These are phyloP conservation scores for Calonectria hongkongensis DNA, from an alignment of 2,329 filamentous ascomycete genomes.

Conservation along the genomic window DNA sequence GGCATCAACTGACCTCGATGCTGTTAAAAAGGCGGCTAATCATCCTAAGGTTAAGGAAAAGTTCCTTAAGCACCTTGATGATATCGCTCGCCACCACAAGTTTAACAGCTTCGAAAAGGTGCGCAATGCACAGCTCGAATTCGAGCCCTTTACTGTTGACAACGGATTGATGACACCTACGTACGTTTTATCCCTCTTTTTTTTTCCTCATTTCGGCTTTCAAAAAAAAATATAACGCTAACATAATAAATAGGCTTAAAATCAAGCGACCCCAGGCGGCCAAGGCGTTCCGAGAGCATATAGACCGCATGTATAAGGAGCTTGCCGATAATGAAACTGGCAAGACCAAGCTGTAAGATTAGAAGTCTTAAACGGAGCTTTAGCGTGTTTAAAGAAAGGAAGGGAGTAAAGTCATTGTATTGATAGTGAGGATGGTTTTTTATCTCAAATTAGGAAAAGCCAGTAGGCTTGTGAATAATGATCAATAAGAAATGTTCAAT, in stretches of 20 bases:
- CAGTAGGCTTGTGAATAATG: constrained; percentile 4
- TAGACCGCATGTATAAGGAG: constrained; percentile 75
- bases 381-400: constrained; percentile 16
- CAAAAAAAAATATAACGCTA: constrained; percentile 21
- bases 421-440: not conserved
- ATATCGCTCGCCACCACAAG: constrained; percentile 86
- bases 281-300: constrained; percentile 71
- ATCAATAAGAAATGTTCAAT: constrained; percentile 3
- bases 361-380: constrained; percentile 13
- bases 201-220: not conserved
- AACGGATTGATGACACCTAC: constrained; percentile 93
- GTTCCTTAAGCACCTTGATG: constrained; percentile 86
- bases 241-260: constrained; percentile 69
- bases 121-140: constrained; percentile 80
- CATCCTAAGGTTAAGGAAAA: constrained; percentile 84
- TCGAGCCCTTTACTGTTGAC: constrained; percentile 95
- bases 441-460: not conserved
- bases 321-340: constrained; percentile 55
- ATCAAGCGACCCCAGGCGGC: constrained; percentile 75
- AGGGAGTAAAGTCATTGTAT: constrained; percentile 12
- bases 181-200: constrained; percentile 72
- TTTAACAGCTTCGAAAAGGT: constrained; percentile 95
- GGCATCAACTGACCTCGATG: constrained; percentile 77
- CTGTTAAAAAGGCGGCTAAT: constrained; percentile 78
- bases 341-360: constrained; percentile 53